Conservation (phyloP, 345 rosid species). For the Pistacia atlantica region DNA sequence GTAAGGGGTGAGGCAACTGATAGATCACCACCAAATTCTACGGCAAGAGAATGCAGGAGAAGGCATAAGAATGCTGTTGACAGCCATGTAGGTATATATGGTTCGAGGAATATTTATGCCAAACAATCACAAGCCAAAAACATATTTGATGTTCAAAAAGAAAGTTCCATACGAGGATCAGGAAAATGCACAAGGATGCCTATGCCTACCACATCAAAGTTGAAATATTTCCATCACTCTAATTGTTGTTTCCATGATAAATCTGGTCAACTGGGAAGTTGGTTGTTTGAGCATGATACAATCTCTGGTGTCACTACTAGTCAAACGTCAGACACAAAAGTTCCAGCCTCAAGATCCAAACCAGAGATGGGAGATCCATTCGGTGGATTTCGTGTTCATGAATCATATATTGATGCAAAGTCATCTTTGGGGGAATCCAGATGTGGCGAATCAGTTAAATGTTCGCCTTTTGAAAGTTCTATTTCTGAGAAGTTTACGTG, state of each 20-base stretch:
- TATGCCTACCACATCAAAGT: conserved; percentile 31
- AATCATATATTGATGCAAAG: conserved; percentile 22
- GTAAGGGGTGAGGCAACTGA: conserved; percentile 44
- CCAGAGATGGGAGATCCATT: conserved; percentile 29
- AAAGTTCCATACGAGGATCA: conserved; percentile 26
- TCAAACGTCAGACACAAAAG: conserved; percentile 24
- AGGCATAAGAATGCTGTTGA: conserved; percentile 29
- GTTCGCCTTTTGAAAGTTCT: conserved; percentile 25
- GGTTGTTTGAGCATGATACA: conserved; percentile 34
- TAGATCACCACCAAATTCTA: conserved; percentile 29
- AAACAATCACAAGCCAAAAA: conserved; percentile 28
- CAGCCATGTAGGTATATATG: conserved; percentile 27
- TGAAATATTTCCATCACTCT: conserved; percentile 28
- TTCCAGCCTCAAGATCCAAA: conserved; percentile 24
- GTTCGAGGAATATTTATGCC: conserved; percentile 20
- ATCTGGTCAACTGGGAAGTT: conserved; percentile 23
- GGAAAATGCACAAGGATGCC: conserved; percentile 28
- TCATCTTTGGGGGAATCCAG: conserved; percentile 17
- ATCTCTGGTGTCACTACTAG: conserved; percentile 32
- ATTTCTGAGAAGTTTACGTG: conserved; percentile 24
- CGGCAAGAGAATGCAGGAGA: conserved; percentile 29
- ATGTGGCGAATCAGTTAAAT: conserved; percentile 12
- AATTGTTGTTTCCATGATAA: conserved; percentile 32
- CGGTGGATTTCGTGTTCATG: conserved; percentile 21
- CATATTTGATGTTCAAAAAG: conserved; percentile 24